These are phyloP conservation scores for Pyricularia grisea DNA, from an alignment of 2,329 filamentous ascomycete genomes.

Conservation along the genomic window DNA sequence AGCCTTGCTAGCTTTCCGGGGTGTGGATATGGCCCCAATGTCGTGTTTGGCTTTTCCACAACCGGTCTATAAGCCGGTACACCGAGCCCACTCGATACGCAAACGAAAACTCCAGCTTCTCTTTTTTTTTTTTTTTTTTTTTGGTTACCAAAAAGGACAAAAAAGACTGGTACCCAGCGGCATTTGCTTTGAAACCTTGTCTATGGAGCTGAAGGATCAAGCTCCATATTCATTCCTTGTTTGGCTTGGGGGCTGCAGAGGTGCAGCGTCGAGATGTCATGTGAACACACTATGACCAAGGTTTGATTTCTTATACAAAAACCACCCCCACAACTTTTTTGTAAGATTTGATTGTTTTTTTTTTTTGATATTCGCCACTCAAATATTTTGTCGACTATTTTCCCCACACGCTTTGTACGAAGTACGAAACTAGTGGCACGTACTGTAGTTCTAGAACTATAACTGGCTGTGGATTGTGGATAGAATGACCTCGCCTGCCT, in stretches of 20 bases:
- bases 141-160: neutral
- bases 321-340: neutral
- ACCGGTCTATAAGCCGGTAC: neutral
- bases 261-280: neutral
- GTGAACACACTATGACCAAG: neutral
- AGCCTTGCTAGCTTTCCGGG: neutral
- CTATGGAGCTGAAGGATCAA: neutral
- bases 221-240: neutral
- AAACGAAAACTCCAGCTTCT: neutral
- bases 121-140: no score
- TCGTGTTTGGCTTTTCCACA: neutral
- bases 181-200: neutral
- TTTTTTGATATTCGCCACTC: no score
- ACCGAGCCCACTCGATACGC: neutral
- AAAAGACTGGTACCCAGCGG: neutral
- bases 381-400: no score
- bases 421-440: no score
- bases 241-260: neutral
- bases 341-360: no score
- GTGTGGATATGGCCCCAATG: neutral
- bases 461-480: no score
- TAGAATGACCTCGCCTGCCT: no score
- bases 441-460: no score
- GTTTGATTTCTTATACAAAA: neutral
- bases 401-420: no score